Evolutionary conservation across 257 asterid species (phyloP).

Genomic region (Cordia subcordata): DNA sequence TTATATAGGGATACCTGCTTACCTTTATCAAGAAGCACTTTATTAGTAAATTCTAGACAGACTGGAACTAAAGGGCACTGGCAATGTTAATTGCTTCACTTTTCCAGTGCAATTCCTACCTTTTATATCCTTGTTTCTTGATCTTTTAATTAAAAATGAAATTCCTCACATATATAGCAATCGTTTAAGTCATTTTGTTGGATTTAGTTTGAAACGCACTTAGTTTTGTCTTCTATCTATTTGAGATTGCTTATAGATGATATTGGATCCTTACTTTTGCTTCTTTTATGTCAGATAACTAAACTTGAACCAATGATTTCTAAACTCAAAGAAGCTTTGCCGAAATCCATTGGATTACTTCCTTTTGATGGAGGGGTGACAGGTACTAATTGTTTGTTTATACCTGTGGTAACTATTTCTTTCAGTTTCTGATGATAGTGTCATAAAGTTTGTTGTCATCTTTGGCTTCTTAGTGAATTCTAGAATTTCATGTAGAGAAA

Average conservation of each 20-base stretch:
- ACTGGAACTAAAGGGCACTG: too few relatives aligned
- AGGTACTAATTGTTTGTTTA: conserved; percentile 41
- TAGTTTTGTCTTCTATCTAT: not conserved
- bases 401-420: not conserved
- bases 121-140: too few relatives aligned
- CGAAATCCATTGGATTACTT: conserved; percentile 89
- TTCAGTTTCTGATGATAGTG: not conserved
- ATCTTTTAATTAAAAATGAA: too few relatives aligned
- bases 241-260: not conserved
- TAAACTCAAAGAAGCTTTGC: conserved; percentile 85
- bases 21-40: too few relatives aligned
- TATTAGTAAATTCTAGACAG: too few relatives aligned
- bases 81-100: too few relatives aligned
- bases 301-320: conserved; percentile 81
- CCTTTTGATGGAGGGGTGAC: conserved; percentile 94
- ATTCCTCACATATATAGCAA: not conserved
- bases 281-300: conserved; percentile 55
- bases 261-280: conserved; percentile 9
- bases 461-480: too few relatives aligned
- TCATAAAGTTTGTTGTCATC: too few relatives aligned
- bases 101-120: too few relatives aligned
- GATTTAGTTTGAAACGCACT: not conserved
- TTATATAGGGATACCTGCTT: too few relatives aligned
- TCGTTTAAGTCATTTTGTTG: not conserved
- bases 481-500: too few relatives aligned